phyloP scores from a whole-genome alignment of 257 asterid genomes.

The Solanum raphanifolium region DNA sequence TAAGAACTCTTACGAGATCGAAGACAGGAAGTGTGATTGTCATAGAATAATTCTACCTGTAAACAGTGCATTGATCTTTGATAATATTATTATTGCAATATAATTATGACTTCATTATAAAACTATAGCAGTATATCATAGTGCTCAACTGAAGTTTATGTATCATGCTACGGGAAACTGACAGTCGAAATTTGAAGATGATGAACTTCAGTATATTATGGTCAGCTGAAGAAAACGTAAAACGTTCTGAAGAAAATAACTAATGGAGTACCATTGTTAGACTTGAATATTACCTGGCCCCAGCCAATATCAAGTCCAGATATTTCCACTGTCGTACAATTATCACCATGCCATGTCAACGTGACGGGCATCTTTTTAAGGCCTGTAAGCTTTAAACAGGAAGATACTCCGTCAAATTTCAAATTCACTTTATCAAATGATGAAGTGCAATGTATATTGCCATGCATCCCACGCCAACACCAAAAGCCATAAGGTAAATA shows the following conservation, averaged over 20 bases:
- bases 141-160: not conserved
- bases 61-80: not conserved
- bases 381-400: slow-evolving; percentile 70
- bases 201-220: not conserved
- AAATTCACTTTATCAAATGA: not conserved
- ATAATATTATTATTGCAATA: not conserved
- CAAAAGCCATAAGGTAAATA: not conserved
- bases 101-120: not conserved
- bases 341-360: slow-evolving; percentile 54
- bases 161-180: not conserved
- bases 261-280: not conserved
- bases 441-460: not conserved
- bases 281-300: slow-evolving; percentile 75
- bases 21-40: not conserved
- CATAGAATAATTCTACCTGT: not conserved
- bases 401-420: slow-evolving; percentile 2
- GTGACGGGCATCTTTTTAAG: slow-evolving; percentile 43
- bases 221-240: not conserved
- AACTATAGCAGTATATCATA: not conserved
- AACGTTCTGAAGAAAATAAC: not conserved
- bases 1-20: not conserved
- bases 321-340: slow-evolving; percentile 52
- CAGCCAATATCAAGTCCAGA: slow-evolving; percentile 98
- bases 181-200: not conserved
- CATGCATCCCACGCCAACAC: not conserved